Base-by-base conservation (phyloP, 352 stramenopile genomes). In the Globisporangium iwayamae region DNA sequence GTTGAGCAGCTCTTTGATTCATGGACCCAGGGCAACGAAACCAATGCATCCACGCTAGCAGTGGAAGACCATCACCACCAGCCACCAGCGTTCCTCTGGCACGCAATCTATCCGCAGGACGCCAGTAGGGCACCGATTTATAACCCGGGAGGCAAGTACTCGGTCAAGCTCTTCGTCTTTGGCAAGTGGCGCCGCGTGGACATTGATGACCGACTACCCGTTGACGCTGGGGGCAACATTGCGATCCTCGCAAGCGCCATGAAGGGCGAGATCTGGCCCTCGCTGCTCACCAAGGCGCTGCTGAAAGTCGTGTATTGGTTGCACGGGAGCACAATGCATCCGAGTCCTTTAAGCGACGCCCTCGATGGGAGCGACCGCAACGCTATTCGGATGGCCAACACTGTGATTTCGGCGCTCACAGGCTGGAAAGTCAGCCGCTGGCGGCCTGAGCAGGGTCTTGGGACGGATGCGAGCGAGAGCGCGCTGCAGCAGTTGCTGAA, bases 141-240 rank as follows among this genome's bases (percentile, higher is more conserved):
- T 61, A 93, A 89, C 48, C 65, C 81, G 1, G 78, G 77, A n/a
- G 86, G 82, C 11, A 91, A 90, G 50, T 94, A 93, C 63, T 76
- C 74, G 7, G 80, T 94, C 18, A 83, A 83, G 45, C 56, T 93
- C 2, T 93, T 88, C 32, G 68, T 91, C 16, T 69, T 84, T 16
- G 86, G 86, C 2, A 87, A 80, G 38, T 94, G 86, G 86, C 72
- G 86, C 18, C 72, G 79, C 9, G 48, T 93, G 10, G 81, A 91
- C 60, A 58, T 93, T 5, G 86, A 94, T 62, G 86, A 93, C 53
- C 78, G 71, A 13, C 46, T 94, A 18, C 84, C 84, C 14, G 58
- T 94, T 9, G 78, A 86, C 54, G 46, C 65, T 3, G 66, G 79
- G 20, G 73, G 70, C 4, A 74, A 87, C 32, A 77, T 91, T 20